phyloP scores from a whole-genome alignment of 2,329 filamentous ascomycete species.

The Huntiella abstrusa region DNA sequence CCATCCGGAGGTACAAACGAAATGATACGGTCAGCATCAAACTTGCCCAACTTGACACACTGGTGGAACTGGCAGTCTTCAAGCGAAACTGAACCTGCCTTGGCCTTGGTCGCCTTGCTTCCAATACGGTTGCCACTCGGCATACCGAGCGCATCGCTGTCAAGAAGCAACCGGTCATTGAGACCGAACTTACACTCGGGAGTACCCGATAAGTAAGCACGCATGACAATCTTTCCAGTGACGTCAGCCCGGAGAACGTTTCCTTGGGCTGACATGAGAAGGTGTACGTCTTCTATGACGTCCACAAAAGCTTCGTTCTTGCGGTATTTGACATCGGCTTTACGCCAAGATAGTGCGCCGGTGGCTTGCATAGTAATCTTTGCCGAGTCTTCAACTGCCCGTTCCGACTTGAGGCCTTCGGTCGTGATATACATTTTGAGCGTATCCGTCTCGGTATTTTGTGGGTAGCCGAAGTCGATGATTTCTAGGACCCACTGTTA shows the following conservation, averaged over 20 bases:
- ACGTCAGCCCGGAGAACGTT: slow-evolving; percentile 91
- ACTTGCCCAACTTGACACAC: slow-evolving; percentile 92
- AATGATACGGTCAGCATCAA: slow-evolving; percentile 91
- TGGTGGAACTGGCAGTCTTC: slow-evolving; percentile 99
- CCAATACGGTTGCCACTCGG: slow-evolving; percentile 54
- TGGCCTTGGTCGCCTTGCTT: slow-evolving; percentile 83
- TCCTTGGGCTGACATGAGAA: slow-evolving; percentile 95
- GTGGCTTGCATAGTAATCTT: slow-evolving; percentile 99
- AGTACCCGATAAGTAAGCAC: slow-evolving; percentile 86
- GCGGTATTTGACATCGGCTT: slow-evolving; percentile 94
- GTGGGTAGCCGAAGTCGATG: slow-evolving; percentile 94
- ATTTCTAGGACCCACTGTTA: slow-evolving; percentile 44
- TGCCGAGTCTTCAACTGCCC: slow-evolving; percentile 74
- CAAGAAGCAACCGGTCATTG: slow-evolving; percentile 86
- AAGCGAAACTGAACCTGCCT: slow-evolving; percentile 82
- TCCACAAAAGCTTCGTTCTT: slow-evolving; percentile 99
- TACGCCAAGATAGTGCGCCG: slow-evolving; percentile 87
- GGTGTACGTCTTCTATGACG: slow-evolving; percentile 96
- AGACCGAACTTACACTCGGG: slow-evolving; percentile 98
- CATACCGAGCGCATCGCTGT: slow-evolving; percentile 35
- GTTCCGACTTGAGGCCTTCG: slow-evolving; percentile 88
- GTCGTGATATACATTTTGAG: slow-evolving; percentile 99
- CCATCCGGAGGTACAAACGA: slow-evolving; percentile 93
- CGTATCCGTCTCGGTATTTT: slow-evolving; percentile 97
- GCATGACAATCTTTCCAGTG: slow-evolving; percentile 95